Evolutionary conservation across 208 protist genomes (phyloP).

Genomic region (Acanthamoeba castellanii): DNA sequence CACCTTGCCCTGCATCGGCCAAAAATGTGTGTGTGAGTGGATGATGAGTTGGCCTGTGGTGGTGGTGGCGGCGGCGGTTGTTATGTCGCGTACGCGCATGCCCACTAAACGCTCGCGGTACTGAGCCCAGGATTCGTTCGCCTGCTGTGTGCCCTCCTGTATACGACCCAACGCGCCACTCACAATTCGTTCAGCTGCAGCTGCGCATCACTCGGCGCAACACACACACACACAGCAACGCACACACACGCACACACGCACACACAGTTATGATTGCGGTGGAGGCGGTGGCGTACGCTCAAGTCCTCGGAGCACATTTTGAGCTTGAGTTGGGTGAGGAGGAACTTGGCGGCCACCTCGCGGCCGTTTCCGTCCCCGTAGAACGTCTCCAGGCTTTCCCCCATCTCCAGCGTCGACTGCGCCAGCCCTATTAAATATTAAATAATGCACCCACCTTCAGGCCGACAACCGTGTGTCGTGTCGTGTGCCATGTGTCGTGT

Average conservation of each 20-base stretch:
- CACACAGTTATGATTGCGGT: no score
- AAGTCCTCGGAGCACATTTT: constrained; percentile 41
- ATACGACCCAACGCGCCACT: not conserved
- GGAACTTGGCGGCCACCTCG: constrained; percentile 15
- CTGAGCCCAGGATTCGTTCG: not conserved
- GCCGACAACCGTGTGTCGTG: not conserved
- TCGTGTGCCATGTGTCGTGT: not conserved
- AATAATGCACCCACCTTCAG: not conserved
- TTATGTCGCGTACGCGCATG: not conserved
- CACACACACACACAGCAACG: not conserved
- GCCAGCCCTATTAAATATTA: not conserved
- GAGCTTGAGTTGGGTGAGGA: constrained; percentile 64
- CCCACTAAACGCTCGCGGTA: not conserved
- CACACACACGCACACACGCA: not conserved
- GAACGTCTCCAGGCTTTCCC: constrained; percentile 34
- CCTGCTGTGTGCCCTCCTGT: constrained; percentile 10
- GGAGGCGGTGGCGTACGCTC: not conserved
- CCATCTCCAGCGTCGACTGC: not conserved
- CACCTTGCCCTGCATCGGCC: not conserved
- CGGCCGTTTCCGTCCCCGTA: not conserved
- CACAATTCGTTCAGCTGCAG: not conserved
- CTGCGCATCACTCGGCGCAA: not conserved
- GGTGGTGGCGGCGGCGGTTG: not conserved
- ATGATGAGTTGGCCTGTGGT: not conserved
- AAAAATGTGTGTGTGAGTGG: not conserved